phyloP scores from a whole-genome alignment of 805 yeast genomes.

The Saccharomyces jurei region DNA sequence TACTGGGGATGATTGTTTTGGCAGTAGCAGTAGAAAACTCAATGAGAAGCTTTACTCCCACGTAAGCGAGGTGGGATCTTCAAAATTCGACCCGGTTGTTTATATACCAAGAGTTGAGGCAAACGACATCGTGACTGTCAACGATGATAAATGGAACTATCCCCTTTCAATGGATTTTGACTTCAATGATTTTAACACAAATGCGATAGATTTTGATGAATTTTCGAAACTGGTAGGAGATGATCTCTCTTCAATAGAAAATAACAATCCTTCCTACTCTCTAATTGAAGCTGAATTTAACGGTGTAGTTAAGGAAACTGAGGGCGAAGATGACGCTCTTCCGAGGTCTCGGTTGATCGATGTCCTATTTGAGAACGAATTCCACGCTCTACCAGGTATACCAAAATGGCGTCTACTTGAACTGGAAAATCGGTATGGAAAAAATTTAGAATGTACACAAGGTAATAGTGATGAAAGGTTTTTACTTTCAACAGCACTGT shows the following conservation, averaged over 20 bases:
- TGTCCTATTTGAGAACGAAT: background rate
- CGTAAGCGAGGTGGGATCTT: background rate
- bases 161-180: background rate
- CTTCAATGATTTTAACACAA: background rate
- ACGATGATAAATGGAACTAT: background rate
- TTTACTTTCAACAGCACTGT: conserved; percentile 2
- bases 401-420: background rate
- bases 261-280: background rate
- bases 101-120: background rate
- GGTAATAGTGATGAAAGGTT: conserved; percentile 1
- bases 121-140: background rate
- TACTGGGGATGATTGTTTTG: background rate
- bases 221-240: conserved; percentile 1
- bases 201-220: background rate
- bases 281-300: background rate
- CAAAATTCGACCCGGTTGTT: background rate
- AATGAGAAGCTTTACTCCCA: background rate
- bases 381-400: conserved; percentile 1
- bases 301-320: background rate
- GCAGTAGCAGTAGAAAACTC: background rate
- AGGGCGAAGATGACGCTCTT: background rate
- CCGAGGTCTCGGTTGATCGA: background rate
- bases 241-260: background rate
- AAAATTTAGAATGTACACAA: background rate
- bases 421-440: background rate